These are phyloP conservation scores for Cryphonectria carpinicola DNA, from an alignment of 2,329 filamentous ascomycete genomes.

Conservation along the genomic window DNA sequence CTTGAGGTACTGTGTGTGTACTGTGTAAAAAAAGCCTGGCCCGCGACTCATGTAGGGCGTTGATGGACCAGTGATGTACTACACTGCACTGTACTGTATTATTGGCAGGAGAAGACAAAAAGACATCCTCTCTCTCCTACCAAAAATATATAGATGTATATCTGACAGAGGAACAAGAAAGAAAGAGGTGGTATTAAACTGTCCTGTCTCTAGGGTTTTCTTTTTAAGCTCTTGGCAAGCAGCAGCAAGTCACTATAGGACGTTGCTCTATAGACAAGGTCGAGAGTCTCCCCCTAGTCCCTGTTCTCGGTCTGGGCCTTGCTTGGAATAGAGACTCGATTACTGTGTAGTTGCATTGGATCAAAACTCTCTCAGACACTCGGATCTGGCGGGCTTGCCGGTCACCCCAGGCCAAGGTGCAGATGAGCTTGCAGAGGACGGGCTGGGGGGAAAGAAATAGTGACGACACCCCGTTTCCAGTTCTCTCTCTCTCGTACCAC, in stretches of 20 bases:
- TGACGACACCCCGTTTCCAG: neutral
- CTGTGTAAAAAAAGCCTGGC: neutral
- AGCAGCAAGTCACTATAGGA: neutral
- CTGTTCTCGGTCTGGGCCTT: neutral
- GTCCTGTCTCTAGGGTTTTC: neutral
- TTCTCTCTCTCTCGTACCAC: neutral
- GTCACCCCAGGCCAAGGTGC: neutral
- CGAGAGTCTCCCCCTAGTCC: neutral
- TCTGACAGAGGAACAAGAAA: neutral
- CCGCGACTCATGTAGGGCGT: neutral
- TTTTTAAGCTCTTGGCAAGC: neutral
- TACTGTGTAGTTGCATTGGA: neutral
- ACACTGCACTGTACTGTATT: neutral
- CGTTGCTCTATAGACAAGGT: neutral
- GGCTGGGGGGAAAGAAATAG: neutral
- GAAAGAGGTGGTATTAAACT: neutral
- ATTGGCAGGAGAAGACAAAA: neutral
- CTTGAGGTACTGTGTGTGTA: neutral
- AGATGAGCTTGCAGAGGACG: neutral
- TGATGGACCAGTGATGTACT: neutral
- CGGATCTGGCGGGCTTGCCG: neutral
- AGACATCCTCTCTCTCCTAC: neutral
- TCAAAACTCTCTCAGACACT: neutral
- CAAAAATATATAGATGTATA: neutral
- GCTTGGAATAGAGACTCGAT: neutral